Percentiles rank a stretch among this genome's conserved stretches.
Evolutionary conservation across 306 rosid genomes (phyloP).

Genomic region (Purshia tridentata): DNA sequence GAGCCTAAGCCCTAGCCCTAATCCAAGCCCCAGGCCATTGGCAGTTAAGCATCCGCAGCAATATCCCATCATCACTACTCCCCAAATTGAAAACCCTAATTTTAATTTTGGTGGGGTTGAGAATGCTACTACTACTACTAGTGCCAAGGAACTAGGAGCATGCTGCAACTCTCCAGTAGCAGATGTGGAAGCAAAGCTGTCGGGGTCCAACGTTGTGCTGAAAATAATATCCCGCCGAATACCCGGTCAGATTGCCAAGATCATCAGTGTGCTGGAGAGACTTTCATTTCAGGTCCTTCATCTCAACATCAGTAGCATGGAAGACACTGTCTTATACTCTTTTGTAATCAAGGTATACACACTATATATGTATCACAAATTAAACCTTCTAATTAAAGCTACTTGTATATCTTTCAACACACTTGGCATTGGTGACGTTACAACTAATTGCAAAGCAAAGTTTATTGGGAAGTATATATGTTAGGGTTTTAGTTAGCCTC

Average conservation of each 20-base stretch:
- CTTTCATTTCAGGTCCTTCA: slow-evolving; percentile 87
- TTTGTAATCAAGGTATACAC: slow-evolving; percentile 75
- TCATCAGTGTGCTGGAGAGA: slow-evolving; percentile 65
- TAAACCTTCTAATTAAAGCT: not conserved
- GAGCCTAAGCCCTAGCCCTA: slow-evolving; percentile 88
- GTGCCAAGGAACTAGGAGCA: slow-evolving; percentile 60
- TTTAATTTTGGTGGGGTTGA: slow-evolving; percentile 24
- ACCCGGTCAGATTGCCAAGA: slow-evolving; percentile 64
- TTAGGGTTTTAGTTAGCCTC: not conserved
- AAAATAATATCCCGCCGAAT: slow-evolving; percentile 59
- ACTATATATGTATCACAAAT: not conserved
- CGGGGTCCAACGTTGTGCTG: slow-evolving; percentile 74
- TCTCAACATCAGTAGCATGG: slow-evolving; percentile 89
- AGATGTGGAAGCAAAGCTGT: slow-evolving; percentile 87
- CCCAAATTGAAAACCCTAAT: slow-evolving; percentile 2
- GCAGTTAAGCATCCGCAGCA: slow-evolving; percentile 1
- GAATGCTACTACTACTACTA: not conserved
- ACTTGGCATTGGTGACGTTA: too few species aligned
- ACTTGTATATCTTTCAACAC: too few species aligned
- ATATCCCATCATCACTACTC: not conserved
- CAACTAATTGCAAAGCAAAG: not conserved
- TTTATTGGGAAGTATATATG: not conserved
- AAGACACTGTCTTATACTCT: slow-evolving; percentile 76
- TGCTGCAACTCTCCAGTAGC: slow-evolving; percentile 84
- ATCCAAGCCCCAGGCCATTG: slow-evolving; percentile 50